Percentiles rank a stretch among this genome's conserved stretches.
These are phyloP conservation scores for Ascosphaera apis DNA, from an alignment of 2,329 filamentous ascomycete genomes.

Conservation along the genomic window DNA sequence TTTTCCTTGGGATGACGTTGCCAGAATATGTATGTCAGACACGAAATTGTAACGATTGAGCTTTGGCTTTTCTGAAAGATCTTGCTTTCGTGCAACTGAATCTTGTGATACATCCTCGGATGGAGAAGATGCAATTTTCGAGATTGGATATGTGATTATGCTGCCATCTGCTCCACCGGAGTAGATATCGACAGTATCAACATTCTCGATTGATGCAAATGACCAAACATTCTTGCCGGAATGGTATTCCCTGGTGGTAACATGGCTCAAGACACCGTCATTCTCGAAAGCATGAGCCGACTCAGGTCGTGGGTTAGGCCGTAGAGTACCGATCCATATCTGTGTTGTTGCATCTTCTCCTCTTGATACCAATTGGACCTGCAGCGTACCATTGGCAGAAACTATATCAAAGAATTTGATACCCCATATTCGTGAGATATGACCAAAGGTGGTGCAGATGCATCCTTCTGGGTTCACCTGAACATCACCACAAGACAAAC, in stretches of 20 bases:
- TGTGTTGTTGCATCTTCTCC: conserved; percentile 67
- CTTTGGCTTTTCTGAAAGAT: too few species aligned
- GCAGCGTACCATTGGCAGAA: conserved; percentile 6
- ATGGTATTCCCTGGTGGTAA: conserved; percentile 40
- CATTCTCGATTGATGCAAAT: conserved; percentile 21
- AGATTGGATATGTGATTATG: conserved; percentile 17
- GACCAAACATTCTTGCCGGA: conserved; percentile 85
- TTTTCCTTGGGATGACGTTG: conserved; percentile 11
- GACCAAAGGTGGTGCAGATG: conserved; percentile 59
- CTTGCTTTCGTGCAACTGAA: too few species aligned
- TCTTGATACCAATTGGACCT: conserved; percentile 44
- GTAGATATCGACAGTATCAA: conserved; percentile 21
- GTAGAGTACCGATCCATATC: conserved; percentile 39
- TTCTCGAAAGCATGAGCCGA: conserved; percentile 8
- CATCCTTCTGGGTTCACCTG: conserved; percentile 21
- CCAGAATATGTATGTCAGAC: conserved; percentile 13
- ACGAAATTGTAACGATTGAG: conserved; percentile 15
- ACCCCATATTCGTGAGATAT: conserved; percentile 74
- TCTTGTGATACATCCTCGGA: conserved; percentile 1
- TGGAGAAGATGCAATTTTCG: not conserved
- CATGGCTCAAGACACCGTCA: conserved; percentile 23
- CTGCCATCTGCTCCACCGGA: conserved; percentile 73
- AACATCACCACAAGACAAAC: conserved; percentile 10
- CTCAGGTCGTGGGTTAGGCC: conserved; percentile 5
- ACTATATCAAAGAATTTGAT: conserved; percentile 37